phyloP scores from a whole-genome alignment of 140 eudicot species.

The Cichorium intybus region DNA sequence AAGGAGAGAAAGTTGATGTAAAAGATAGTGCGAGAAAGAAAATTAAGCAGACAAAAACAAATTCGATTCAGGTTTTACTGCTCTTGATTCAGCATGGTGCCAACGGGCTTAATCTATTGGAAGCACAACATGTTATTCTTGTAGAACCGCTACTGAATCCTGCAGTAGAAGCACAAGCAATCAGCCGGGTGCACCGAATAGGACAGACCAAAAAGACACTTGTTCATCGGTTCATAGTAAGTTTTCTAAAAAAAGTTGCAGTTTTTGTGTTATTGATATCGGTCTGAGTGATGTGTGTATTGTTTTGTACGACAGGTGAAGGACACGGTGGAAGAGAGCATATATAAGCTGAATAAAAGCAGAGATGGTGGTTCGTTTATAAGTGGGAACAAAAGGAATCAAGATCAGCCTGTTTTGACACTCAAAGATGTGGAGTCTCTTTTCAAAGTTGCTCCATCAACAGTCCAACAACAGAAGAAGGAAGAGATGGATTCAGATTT shows the following conservation, averaged over 20 bases:
- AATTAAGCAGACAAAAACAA: constrained; percentile 27
- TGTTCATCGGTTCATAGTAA: constrained; percentile 90
- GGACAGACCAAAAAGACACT: constrained; percentile 81
- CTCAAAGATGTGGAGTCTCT: constrained; percentile 83
- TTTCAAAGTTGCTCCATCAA: constrained; percentile 57
- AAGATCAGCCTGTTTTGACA: constrained; percentile 81
- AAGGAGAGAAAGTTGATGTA: constrained; percentile 48
- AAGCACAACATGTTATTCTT: constrained; percentile 96
- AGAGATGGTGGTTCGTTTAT: constrained; percentile 48
- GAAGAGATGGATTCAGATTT: constrained; percentile 41
- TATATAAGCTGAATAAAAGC: constrained; percentile 76
- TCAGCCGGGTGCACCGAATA: constrained; percentile 90
- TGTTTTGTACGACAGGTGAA: constrained; percentile 58
- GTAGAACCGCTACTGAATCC: constrained; percentile 96
- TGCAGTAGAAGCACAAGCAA: constrained; percentile 97
- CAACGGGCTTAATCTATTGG: constrained; percentile 93
- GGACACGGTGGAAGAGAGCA: constrained; percentile 91
- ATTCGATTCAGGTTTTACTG: constrained; percentile 64
- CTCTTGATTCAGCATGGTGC: constrained; percentile 93
- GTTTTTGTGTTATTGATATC: not conserved
- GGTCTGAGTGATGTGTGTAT: not conserved
- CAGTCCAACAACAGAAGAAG: constrained; percentile 17
- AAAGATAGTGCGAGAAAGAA: constrained; percentile 15
- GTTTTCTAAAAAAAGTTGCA: constrained; percentile 17
- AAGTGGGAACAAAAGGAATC: constrained; percentile 83